Conservation (phyloP, 495 filamentous ascomycete genomes). For the Hyaloscypha hepaticicola region DNA sequence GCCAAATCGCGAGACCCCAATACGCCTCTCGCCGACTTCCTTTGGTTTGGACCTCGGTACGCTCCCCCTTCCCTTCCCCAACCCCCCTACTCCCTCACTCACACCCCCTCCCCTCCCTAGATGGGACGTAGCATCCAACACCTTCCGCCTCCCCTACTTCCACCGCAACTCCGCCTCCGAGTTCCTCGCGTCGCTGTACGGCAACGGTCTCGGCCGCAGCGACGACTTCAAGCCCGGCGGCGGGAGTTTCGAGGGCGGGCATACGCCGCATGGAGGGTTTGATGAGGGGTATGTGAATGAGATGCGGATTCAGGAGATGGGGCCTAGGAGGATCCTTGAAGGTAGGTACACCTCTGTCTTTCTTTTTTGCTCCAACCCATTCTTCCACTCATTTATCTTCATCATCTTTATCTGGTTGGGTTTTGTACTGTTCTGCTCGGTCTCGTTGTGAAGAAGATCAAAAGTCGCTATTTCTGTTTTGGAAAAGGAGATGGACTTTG, state of each 20-base stretch:
- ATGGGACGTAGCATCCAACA: constrained; percentile 76
- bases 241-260: constrained; percentile 56
- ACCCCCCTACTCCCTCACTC: neutral
- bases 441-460: too few species aligned
- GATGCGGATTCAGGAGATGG: constrained; percentile 40
- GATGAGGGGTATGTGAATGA: constrained; percentile 52
- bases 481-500: too few species aligned
- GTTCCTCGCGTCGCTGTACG: constrained; percentile 51
- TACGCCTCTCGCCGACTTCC: constrained; percentile 80
- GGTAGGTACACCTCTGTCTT: constrained; percentile 33
- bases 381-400: too few species aligned
- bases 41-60: constrained; percentile 73
- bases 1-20: constrained; percentile 61
- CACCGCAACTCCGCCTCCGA: constrained; percentile 72
- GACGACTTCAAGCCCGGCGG: constrained; percentile 57
- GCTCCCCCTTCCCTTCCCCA: neutral
- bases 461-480: too few species aligned
- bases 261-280: constrained; percentile 57
- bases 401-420: too few species aligned
- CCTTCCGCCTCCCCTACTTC: constrained; percentile 82
- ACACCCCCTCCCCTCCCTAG: neutral
- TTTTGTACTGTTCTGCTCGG: too few species aligned
- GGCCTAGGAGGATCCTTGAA: constrained; percentile 40
- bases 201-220: constrained; percentile 51
- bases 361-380: too few species aligned